Base-by-base conservation (phyloP, 768 basidiomycete species). In the Dioszegia crocea region DNA sequence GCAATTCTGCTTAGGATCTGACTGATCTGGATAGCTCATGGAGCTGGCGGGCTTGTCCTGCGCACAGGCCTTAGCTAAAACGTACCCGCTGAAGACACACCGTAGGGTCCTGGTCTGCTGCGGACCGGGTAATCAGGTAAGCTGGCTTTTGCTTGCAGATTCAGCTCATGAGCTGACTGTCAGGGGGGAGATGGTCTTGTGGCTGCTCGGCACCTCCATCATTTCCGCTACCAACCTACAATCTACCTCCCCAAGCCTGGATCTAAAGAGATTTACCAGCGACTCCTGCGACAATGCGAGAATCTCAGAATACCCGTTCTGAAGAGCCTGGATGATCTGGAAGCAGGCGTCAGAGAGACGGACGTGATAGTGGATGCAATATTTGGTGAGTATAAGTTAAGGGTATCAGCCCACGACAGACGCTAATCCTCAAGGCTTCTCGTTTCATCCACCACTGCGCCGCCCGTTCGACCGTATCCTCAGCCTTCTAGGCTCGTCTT, bases 201-300 rank as follows among this genome's bases (percentile, higher is more conserved):
- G 24, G 96, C 96, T 27, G 96, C 96, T 41, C 82, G 94, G 43
- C 96, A 99, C 78, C 83, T 99, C 8, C 85, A 87, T 10, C 87
- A 91, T 84, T 97, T 97, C 76, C 90, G 90, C 2, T 98, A 96
- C 74, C 80, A 83, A 43, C 89, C 93, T 0, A 88, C 84, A 0
- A 83, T 99, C 17, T 97, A 90, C 78, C 86, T 94, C 82, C 96
- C 96, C 4, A 98, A 98, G 89, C 88, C 89, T 10, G 92, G 92
- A 0, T 85, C 85, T 1, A 97, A 97, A 75, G 93, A 96, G 30
- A 88, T 93, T 60, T 97, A 97, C 78, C 80, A 89, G 87, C 85
- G 89, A 17, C 82, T 98, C 16, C 83, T 87, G 76, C 84, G 79
- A 17, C 96, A 97, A 79, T 94, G 91, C 74, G 80, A 83, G 59